Evolutionary conservation across 1,284 basidiomycete genomes (phyloP), one percentile per base, ranked within the genome.

Genomic region (Rhodotorula sp.): DNA sequence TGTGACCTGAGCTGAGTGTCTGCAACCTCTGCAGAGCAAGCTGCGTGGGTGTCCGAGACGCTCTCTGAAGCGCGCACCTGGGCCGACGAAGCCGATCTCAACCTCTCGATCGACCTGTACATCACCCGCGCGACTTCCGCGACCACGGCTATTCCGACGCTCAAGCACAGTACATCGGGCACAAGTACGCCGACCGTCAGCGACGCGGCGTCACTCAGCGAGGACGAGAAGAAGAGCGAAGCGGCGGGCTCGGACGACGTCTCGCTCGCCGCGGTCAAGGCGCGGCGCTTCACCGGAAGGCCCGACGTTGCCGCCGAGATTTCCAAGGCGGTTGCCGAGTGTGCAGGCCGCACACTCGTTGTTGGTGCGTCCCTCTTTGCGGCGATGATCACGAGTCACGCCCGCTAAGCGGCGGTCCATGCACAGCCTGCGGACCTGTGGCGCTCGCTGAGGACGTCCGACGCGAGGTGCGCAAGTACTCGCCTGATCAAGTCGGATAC

Each of bases 61-160:
- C 57, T 75, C 65, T 49, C 44, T 5, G 44, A 53, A 16, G 45
- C 66, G 2, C 46, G 60, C 12, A 8, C 27, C 1, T 57, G 48
- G 17, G 74, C 74, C 12, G 48, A 57, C 17, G 5, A 42, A 13
- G 66, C 62, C 10, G 60, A 60, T 19, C 56, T 75, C 48, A 3
- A 48, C 12, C 56, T 75, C 50, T 10, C 62, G 7, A 25, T 70
- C 59, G 59, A 71, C 46, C 27, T 75, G 34, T 71, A 66, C 61
- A 44, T 75, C 44, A 75, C 74, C 5, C 65, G 74, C 9, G 25
- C 65, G 25, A 23, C 25, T 2, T 34, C 34, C 46, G 25, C 3
- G n/a, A 9, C 55, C 25, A 17, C 1, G 34, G 23, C 49, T 41
- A 16, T 27, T 21, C 58, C 49, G 49, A 12, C 58, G 21, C 34